Conservation (phyloP, 108 stramenopile genomes). For the Nannochloropsis gaditana region DNA sequence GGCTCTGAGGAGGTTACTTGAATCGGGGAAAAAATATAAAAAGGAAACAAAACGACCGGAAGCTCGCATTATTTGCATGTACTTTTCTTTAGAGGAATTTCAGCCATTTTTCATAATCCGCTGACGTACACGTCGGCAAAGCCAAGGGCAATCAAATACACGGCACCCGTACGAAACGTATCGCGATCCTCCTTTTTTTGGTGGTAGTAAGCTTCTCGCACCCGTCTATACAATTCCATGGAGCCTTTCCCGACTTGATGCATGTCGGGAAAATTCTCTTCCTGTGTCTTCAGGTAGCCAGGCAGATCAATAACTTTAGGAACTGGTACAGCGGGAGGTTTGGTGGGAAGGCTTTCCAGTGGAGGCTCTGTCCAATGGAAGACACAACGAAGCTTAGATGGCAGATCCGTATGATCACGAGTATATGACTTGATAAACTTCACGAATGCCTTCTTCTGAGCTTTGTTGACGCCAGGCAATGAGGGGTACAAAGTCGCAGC, state of each 20-base stretch:
- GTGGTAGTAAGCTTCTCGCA: background rate
- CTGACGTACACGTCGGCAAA: background rate
- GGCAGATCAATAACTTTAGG: background rate
- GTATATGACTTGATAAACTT: background rate
- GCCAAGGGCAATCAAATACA: background rate
- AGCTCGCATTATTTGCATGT: too few relatives aligned
- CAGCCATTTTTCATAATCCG: background rate
- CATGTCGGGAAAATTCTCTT: background rate
- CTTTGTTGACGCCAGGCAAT: background rate
- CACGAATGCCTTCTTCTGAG: background rate
- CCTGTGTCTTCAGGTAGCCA: background rate
- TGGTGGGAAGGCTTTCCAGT: background rate
- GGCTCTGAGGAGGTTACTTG: too few relatives aligned
- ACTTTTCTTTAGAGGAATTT: too few relatives aligned
- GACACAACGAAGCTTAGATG: background rate
- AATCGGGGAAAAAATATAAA: too few relatives aligned
- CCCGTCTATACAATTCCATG: background rate
- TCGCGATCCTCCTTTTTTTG: background rate
- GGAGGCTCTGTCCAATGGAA: background rate
- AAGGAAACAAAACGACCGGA: too few relatives aligned
- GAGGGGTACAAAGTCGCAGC: background rate
- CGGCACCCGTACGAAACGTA: background rate
- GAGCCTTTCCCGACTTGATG: background rate
- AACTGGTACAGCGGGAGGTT: background rate
- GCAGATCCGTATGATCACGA: background rate